Conservation (phyloP, 2,329 filamentous ascomycete species). For the Zasmidium citrigriseum region DNA sequence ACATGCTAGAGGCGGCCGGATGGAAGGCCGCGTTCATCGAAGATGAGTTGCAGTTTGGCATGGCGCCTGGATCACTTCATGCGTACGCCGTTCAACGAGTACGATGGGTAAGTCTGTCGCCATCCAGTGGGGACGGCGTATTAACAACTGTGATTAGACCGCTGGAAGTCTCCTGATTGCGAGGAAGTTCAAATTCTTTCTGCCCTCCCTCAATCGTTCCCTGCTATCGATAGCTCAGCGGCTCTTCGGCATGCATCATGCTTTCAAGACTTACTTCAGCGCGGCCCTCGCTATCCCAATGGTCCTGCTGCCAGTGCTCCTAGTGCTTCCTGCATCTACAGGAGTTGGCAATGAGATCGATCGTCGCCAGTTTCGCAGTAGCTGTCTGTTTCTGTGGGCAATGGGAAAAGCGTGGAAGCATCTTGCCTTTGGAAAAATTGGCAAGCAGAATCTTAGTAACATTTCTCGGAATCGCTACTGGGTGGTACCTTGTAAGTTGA, state of each 20-base stretch:
- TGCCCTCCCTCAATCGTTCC: conserved; percentile 1
- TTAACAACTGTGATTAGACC: too few relatives aligned
- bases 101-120: conserved; percentile 50
- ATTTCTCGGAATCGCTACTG: conserved; percentile 9
- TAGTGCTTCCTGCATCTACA: not conserved
- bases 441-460: conserved; percentile 5
- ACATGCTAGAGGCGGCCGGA: conserved; percentile 59
- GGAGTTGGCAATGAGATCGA: not conserved
- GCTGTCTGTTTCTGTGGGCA: conserved; percentile 2
- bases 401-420: conserved; percentile 4
- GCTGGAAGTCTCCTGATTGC: conserved; percentile 1
- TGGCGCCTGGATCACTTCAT: conserved; percentile 58
- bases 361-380: not conserved
- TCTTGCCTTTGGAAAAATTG: conserved; percentile 5
- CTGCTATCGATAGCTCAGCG: not conserved
- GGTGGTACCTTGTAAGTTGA: conserved; percentile 1
- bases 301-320: not conserved
- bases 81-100: conserved; percentile 60
- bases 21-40: conserved; percentile 64
- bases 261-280: conserved; percentile 6
- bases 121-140: too few relatives aligned
- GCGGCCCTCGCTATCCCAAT: not conserved
- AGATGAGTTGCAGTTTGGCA: conserved; percentile 62
- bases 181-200: not conserved
- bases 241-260: conserved; percentile 1